Conservation (phyloP, 345 rosid species). For the Salix udensis region DNA sequence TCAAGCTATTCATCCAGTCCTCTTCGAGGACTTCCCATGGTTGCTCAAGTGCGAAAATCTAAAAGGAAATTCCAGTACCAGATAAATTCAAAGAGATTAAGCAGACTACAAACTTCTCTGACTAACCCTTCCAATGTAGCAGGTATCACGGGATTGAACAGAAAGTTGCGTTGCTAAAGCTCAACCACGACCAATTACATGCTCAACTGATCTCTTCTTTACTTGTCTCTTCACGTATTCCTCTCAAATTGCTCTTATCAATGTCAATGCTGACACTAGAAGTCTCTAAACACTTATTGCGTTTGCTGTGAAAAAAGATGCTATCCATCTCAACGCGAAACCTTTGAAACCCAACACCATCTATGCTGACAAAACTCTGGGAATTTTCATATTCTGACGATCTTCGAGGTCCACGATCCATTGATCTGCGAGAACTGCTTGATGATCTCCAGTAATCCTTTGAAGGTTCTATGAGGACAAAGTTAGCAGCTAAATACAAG, state of each 20-base stretch:
- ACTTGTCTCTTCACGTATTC: conserved; percentile 16
- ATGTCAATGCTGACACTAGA: conserved; percentile 31
- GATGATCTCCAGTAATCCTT: conserved; percentile 6
- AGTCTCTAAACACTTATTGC: conserved; percentile 44
- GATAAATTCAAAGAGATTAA: neutral
- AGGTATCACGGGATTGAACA: too few species aligned
- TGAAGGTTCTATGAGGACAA: conserved; percentile 13
- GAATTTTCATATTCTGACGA: conserved; percentile 27
- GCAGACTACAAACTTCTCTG: neutral
- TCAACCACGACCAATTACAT: too few species aligned
- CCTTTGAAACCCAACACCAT: conserved; percentile 45
- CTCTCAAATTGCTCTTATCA: conserved; percentile 28
- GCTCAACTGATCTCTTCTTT: conserved; percentile 11
- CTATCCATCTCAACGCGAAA: conserved; percentile 54
- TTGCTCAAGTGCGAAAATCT: too few species aligned
- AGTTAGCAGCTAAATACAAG: conserved; percentile 17
- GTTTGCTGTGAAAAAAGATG: conserved; percentile 29
- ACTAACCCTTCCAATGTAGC: neutral
- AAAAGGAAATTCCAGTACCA: too few species aligned
- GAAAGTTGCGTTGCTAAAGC: too few species aligned
- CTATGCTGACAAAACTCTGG: conserved; percentile 47
- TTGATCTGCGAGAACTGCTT: neutral
- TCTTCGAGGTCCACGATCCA: conserved; percentile 3
- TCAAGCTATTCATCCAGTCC: too few species aligned
- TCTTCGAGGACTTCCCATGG: too few species aligned